Conservation (phyloP, 2,329 filamentous ascomycete species). For the Ophioceras dolichostomum region DNA sequence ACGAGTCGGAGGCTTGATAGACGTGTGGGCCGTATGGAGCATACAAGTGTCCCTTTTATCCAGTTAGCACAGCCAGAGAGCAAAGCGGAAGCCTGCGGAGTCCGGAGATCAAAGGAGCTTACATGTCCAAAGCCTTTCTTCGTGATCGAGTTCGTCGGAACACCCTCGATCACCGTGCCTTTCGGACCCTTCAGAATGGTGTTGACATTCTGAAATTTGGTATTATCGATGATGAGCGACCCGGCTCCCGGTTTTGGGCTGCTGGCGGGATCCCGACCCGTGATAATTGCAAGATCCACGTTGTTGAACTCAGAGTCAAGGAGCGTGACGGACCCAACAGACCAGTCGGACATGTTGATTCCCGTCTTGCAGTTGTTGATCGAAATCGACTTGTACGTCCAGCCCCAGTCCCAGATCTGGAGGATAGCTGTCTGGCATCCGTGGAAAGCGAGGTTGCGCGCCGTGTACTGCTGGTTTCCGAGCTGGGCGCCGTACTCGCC, state of each 20-base stretch:
- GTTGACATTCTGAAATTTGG: constrained; percentile 21
- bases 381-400: constrained; percentile 54
- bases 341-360: constrained; percentile 27
- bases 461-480: constrained; percentile 59
- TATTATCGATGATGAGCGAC: constrained; percentile 47
- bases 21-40: constrained; percentile 27
- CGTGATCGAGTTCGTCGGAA: constrained; percentile 26
- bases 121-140: constrained; percentile 1
- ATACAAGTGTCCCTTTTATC: constrained; percentile 52
- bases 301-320: constrained; percentile 57
- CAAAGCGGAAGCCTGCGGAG: too few relatives aligned
- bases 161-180: constrained; percentile 41
- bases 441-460: constrained; percentile 53
- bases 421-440: constrained; percentile 52
- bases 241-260: constrained; percentile 22
- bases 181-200: constrained; percentile 24
- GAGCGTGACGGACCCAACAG: constrained; percentile 63
- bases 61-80: not conserved
- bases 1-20: constrained; percentile 31
- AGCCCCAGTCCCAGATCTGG: constrained; percentile 67
- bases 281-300: constrained; percentile 61
- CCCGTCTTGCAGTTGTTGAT: constrained; percentile 41
- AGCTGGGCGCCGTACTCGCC: constrained; percentile 42
- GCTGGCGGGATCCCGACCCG: constrained; percentile 30
- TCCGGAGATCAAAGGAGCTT: too few relatives aligned